These are phyloP conservation scores for Verticillium albo-atrum DNA, from an alignment of 2,329 filamentous ascomycete genomes.

Conservation along the genomic window DNA sequence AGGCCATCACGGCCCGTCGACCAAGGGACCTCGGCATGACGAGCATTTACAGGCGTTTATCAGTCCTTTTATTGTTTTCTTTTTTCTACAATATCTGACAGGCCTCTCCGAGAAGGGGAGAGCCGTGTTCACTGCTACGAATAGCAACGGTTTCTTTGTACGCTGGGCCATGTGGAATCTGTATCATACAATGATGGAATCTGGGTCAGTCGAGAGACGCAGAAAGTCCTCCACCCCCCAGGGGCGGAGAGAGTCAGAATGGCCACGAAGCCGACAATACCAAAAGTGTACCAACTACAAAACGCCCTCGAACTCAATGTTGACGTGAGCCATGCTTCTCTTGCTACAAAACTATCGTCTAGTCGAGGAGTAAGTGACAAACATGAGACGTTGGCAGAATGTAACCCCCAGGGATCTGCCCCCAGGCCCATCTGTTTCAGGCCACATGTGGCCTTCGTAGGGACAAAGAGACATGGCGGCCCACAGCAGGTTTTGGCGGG, in stretches of 20 bases:
- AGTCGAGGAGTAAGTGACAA: not conserved
- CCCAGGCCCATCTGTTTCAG: not conserved
- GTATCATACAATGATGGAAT: not conserved
- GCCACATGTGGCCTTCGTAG: not conserved
- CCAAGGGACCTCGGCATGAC: not conserved
- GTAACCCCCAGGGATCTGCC: not conserved
- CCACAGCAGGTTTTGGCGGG: not conserved
- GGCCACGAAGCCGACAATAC: not conserved
- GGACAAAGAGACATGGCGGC: not conserved
- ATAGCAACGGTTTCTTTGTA: not conserved
- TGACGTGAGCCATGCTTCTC: not conserved
- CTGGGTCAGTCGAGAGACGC: not conserved
- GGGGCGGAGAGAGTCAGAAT: not conserved
- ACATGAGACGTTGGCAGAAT: not conserved
- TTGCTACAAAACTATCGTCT: not conserved
- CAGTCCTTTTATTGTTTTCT: not conserved
- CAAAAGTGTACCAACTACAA: not conserved
- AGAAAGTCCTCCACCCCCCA: not conserved
- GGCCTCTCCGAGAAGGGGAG: not conserved
- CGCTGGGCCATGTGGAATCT: not conserved
- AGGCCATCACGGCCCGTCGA: not conserved
- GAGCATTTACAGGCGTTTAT: conserved; percentile 3
- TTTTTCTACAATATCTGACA: not conserved
- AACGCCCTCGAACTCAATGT: not conserved
- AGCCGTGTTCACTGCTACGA: not conserved